Conservation (phyloP, 805 yeast species). For the Priceomyces carsonii region DNA sequence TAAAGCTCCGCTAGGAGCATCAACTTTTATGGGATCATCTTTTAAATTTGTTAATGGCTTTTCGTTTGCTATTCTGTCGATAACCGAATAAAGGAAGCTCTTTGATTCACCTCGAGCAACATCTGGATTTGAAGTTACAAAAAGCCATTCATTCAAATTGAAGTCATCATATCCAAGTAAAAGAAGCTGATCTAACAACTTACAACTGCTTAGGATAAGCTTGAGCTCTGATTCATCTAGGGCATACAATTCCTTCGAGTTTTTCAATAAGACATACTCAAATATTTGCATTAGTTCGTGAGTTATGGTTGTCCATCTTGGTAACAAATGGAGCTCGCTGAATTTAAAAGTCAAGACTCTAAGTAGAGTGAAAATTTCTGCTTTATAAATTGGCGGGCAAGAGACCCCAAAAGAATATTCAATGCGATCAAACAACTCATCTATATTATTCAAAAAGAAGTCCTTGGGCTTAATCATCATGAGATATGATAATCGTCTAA, state of each 20-base stretch:
- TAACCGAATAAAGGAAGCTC: constrained; percentile 29
- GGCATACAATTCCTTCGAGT: constrained; percentile 24
- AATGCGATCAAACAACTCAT: constrained; percentile 43
- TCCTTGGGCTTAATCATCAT: constrained; percentile 64
- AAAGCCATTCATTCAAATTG: constrained; percentile 81
- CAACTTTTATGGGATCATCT: constrained; percentile 39
- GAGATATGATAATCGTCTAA: constrained; percentile 66
- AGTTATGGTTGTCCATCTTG: constrained; percentile 69
- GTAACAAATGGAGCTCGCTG: constrained; percentile 61
- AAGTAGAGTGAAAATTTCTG: constrained; percentile 55
- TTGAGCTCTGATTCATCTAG: constrained; percentile 37
- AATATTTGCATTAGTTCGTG: constrained; percentile 61
- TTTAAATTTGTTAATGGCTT: constrained; percentile 31
- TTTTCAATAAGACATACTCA: constrained; percentile 28
- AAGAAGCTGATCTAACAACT: constrained; percentile 74
- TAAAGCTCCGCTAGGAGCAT: constrained; percentile 29
- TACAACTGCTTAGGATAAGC: constrained; percentile 61
- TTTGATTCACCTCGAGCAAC: constrained; percentile 43
- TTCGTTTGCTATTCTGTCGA: constrained; percentile 47
- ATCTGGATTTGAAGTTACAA: constrained; percentile 67
- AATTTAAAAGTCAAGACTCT: constrained; percentile 66
- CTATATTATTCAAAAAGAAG: constrained; percentile 51
- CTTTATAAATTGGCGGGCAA: constrained; percentile 34
- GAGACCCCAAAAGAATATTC: constrained; percentile 27
- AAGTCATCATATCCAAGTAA: constrained; percentile 74